These are phyloP conservation scores for Penicillium taxi DNA, from an alignment of 495 filamentous ascomycete species.

Conservation along the genomic window DNA sequence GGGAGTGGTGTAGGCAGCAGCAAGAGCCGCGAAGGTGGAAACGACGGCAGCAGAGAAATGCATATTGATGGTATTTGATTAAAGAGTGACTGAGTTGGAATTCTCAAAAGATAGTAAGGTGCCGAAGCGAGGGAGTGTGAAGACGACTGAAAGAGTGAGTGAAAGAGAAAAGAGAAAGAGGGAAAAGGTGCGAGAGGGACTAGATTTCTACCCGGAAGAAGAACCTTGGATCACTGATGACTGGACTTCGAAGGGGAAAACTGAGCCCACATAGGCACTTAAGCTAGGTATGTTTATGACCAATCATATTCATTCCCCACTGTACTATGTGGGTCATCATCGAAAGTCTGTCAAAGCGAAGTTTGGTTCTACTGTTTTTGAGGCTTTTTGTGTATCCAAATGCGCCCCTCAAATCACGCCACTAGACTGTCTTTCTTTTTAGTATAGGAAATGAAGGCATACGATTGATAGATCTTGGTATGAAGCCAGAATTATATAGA, in stretches of 20 bases:
- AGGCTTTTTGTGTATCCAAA: too few relatives aligned
- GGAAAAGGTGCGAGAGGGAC: conserved; percentile 11
- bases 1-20: conserved; percentile 44
- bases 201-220: too few relatives aligned
- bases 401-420: too few relatives aligned
- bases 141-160: conserved; percentile 16
- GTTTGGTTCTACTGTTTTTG: too few relatives aligned
- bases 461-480: too few relatives aligned
- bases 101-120: conserved; percentile 9
- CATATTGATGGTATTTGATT: conserved; percentile 36
- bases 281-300: conserved; percentile 1
- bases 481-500: too few relatives aligned
- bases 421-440: too few relatives aligned
- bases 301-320: too few relatives aligned
- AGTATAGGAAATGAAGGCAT: too few relatives aligned
- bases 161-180: conserved; percentile 12
- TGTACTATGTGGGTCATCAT: background rate
- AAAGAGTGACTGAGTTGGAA: conserved; percentile 22
- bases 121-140: conserved; percentile 10
- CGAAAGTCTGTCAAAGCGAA: conserved; percentile 1
- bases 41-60: conserved; percentile 41
- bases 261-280: conserved; percentile 1
- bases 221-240: too few relatives aligned
- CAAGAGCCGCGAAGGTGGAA: conserved; percentile 43
- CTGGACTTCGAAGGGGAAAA: too few relatives aligned